Evolutionary conservation across 2,329 filamentous ascomycete species (phyloP), one percentile per base, ranked within the genome.

Genomic region (Daldinia sp.): DNA sequence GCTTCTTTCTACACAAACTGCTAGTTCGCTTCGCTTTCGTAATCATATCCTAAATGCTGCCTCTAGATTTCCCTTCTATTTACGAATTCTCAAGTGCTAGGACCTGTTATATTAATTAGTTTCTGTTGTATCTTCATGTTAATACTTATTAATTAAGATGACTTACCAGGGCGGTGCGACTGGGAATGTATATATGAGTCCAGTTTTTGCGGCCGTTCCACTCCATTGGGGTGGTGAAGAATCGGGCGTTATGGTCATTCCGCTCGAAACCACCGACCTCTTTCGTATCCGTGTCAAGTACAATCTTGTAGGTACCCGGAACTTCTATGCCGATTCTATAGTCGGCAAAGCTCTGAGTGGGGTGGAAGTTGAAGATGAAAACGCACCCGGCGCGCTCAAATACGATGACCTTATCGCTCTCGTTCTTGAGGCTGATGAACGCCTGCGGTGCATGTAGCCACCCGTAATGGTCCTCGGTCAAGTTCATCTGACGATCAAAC

Each of bases 301-400:
- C 90, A 61, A 97, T 89, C 62, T 89, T 87, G 81, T 99, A 99
- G 1, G 93, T 97, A 42, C 96, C 96, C 3, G 91, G 82, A 20
- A 89, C 85, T 58, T 98, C 93, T 42, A 99, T 86, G 18, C 96
- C 96, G 53, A 99, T 91, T 41, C 95, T 89, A 79, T 98, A 99
- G 81, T 98, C 96, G 10, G 91, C 90, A 81, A 92, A 99, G 80
- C 93, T 97, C 73, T 91, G 83, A 30, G 88, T 88, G 0, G 93
- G 90, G 78, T 98, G 90, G 86, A 98, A 98, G 82, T 99, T 99
- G 87, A 99, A 98, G 74, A 98, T 87, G 85, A 94, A 99, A 10
- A 99, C 85, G 65, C 97, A 83, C 0, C 94, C 94, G 1, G 90
- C 96, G 35, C 96, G 89, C 84, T 99, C 96, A 79, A 98, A 99